phyloP scores from a whole-genome alignment of 768 basidiomycete genomes.

The Tricholomella constricta region DNA sequence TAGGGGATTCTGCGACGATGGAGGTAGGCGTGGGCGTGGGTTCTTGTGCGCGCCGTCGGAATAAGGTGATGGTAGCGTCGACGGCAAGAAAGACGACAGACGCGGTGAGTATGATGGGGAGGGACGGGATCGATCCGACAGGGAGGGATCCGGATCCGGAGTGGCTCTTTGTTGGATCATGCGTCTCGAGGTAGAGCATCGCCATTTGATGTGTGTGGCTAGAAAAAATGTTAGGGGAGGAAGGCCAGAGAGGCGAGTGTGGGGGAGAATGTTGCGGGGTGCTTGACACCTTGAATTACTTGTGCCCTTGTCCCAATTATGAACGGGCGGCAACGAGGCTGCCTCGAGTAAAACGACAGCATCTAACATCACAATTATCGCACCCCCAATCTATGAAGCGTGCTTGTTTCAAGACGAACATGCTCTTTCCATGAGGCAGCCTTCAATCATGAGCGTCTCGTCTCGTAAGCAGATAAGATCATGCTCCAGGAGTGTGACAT shows the following conservation, averaged over 20 bases:
- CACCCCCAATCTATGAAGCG: conserved; percentile 7
- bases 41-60: conserved; percentile 14
- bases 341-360: conserved; percentile 14
- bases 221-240: neutral
- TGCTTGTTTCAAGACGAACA: conserved; percentile 15
- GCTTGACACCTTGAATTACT: conserved; percentile 4
- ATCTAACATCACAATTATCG: conserved; percentile 10
- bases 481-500: neutral
- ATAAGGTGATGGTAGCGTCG: conserved; percentile 29
- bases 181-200: conserved; percentile 16
- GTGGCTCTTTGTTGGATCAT: conserved; percentile 8
- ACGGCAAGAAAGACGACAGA: conserved; percentile 35
- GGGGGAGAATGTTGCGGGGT: conserved; percentile 1
- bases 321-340: conserved; percentile 17
- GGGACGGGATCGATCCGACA: conserved; percentile 22
- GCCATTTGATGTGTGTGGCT: neutral
- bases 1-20: neutral
- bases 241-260: neutral
- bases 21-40: conserved; percentile 21
- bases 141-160: neutral
- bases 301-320: conserved; percentile 11
- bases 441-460: neutral
- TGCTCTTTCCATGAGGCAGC: conserved; percentile 23
- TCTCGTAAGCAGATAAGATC: conserved; percentile 3
- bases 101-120: conserved; percentile 34